Evolutionary conservation across 805 yeast genomes (phyloP), one percentile per base, ranked within the genome.

Genomic region (Saccharomycopsis fibuligera): DNA sequence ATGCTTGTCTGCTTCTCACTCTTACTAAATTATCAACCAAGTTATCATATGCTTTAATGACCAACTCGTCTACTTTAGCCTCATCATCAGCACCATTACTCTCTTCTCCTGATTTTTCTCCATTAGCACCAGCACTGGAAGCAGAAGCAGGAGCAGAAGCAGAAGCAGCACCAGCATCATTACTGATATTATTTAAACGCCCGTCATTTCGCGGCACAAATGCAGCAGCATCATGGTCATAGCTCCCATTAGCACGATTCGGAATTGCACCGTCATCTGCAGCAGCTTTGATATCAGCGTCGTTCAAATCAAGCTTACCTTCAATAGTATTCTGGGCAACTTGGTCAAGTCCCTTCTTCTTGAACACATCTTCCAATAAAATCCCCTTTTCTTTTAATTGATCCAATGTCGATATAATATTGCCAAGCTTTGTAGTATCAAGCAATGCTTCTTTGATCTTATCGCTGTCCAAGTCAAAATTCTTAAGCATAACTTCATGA

Each of bases 1-100:
- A 88, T 79, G 41, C 82, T 78, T 27, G 52, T 19, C 48, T 41
- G 33, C 54, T 61, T 56, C 70, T 63, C 2, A 62, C 63, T 31
- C 61, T 58, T 46, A 66, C 67, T 31, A 70, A 50, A 41, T 63
- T 65, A 45, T 70, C 73, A 29, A 70, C 51, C n/a, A 70, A 67
- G 47, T 64, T 60, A 54, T 69, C 74, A 50, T 68, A 69, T 2
- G 70, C 70, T 14, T 64, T 62, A 47, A 62, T 65, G 31, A 65
- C 61, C 1, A 62, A 62, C 22, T 62, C 61, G 14, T 58, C 58
- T 24, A 59, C 66, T 33, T 59, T 53, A 22, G 36, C 39, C 10
- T 36, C 41, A 1, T 40, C 53, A n/a, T 51, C 41, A 9, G 44
- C 58, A 42, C 47, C 22, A 8, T 40, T 55, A 14, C 43, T 42